Conservation (phyloP, 1,139 yeast species). For the Yamadazyma friedrichii region DNA sequence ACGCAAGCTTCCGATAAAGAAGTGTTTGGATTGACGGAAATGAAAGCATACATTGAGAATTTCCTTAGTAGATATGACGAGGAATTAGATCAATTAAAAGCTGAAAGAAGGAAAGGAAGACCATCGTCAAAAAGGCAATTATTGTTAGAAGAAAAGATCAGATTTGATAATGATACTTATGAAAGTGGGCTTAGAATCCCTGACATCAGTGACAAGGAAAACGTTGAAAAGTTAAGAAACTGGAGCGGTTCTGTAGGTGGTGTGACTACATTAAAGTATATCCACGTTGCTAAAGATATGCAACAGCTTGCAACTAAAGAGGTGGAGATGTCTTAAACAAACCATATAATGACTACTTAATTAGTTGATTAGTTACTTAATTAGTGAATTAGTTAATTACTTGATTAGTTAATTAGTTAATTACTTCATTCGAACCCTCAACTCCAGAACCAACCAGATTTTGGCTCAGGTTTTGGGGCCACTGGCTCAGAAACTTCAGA, state of each 20-base stretch:
- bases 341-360: not conserved
- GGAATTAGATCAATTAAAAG: slow-evolving; percentile 59
- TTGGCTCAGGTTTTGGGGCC: not conserved
- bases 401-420: no score
- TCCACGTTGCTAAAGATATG: slow-evolving; percentile 34
- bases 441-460: slow-evolving; percentile 20
- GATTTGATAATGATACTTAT: slow-evolving; percentile 60
- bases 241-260: slow-evolving; percentile 91
- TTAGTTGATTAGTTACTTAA: no score
- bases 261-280: slow-evolving; percentile 57
- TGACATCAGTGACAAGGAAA: slow-evolving; percentile 59
- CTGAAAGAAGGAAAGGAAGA: slow-evolving; percentile 79
- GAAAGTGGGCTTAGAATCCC: slow-evolving; percentile 74
- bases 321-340: slow-evolving; percentile 10
- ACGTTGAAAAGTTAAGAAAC: slow-evolving; percentile 55
- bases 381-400: no score
- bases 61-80: slow-evolving; percentile 71
- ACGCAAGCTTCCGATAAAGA: slow-evolving; percentile 41
- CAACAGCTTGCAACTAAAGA: slow-evolving; percentile 27
- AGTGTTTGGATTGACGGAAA: slow-evolving; percentile 53
- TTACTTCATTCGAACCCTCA: no score
- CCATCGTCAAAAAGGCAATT: slow-evolving; percentile 75
- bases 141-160: slow-evolving; percentile 57
- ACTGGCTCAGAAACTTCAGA: no score
- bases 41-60: slow-evolving; percentile 58